Percentiles rank a stretch among this genome's conserved stretches.
These are phyloP conservation scores for Boletales sp. DNA, from an alignment of 768 basidiomycete genomes.

Conservation along the genomic window DNA sequence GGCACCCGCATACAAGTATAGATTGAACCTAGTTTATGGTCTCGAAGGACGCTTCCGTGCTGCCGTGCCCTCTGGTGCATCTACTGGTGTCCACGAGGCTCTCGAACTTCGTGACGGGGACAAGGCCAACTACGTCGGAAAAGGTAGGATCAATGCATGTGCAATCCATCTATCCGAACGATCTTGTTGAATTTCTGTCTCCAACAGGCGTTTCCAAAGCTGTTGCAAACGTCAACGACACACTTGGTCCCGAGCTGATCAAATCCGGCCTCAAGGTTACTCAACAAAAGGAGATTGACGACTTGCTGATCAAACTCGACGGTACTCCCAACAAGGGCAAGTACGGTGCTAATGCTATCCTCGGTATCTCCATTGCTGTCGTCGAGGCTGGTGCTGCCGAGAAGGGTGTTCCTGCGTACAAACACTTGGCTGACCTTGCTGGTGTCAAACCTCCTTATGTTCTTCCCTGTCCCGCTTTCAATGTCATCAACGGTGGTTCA, in stretches of 20 bases:
- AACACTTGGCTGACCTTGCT: conserved; percentile 93
- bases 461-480: conserved; percentile 92
- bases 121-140: conserved; percentile 90
- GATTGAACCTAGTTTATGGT: conserved; percentile 10
- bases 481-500: conserved; percentile 99
- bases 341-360: conserved; percentile 98
- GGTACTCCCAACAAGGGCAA: conserved; percentile 99
- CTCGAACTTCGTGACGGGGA: conserved; percentile 98
- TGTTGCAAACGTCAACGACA: conserved; percentile 88
- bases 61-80: conserved; percentile 96
- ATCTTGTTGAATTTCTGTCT: not conserved
- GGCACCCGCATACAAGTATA: conserved; percentile 12
- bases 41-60: conserved; percentile 83
- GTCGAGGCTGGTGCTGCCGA: conserved; percentile 91
- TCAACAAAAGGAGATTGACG: conserved; percentile 92
- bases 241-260: conserved; percentile 87
- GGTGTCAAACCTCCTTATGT: conserved; percentile 93
- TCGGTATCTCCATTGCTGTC: conserved; percentile 96
- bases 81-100: conserved; percentile 97
- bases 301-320: conserved; percentile 97
- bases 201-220: conserved; percentile 85
- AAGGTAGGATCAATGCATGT: conserved; percentile 54
- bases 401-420: conserved; percentile 93
- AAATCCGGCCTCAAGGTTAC: conserved; percentile 80
- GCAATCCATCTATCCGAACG: not conserved